These are phyloP conservation scores for Protomyces pachydermus DNA, from an alignment of 1,139 yeast species.

Conservation along the genomic window DNA sequence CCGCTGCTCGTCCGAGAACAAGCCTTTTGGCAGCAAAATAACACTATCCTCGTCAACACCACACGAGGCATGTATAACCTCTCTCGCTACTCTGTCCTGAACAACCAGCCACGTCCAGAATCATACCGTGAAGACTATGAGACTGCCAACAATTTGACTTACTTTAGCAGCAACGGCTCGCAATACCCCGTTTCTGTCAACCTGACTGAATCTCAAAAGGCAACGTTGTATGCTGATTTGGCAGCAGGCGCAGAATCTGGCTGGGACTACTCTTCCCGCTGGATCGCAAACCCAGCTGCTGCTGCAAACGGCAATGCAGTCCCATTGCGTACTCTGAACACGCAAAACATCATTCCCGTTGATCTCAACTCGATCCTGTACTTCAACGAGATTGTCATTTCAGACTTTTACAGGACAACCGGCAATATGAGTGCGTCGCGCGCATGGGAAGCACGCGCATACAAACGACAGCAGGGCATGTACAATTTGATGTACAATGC, in stretches of 20 bases:
- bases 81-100: not conserved
- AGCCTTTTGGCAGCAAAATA: constrained; percentile 1
- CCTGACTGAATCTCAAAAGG: not conserved
- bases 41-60: not conserved
- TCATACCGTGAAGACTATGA: constrained; percentile 23
- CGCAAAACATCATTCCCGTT: constrained; percentile 21
- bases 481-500: constrained; percentile 8
- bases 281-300: constrained; percentile 3
- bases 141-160: constrained; percentile 21
- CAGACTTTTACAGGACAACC: not conserved
- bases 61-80: not conserved
- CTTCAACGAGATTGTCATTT: constrained; percentile 12
- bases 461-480: constrained; percentile 1
- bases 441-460: constrained; percentile 8
- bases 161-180: constrained; percentile 12
- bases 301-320: constrained; percentile 6
- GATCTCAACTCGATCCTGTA: constrained; percentile 25
- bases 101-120: constrained; percentile 28
- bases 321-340: constrained; percentile 15
- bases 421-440: constrained; percentile 1
- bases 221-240: constrained; percentile 7
- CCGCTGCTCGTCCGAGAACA: constrained; percentile 18
- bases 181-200: not conserved
- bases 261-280: constrained; percentile 26
- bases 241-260: constrained; percentile 28